These are phyloP conservation scores for Oehlia diaphana DNA, from an alignment of 192 early-diverging fungal species.

Conservation along the genomic window DNA sequence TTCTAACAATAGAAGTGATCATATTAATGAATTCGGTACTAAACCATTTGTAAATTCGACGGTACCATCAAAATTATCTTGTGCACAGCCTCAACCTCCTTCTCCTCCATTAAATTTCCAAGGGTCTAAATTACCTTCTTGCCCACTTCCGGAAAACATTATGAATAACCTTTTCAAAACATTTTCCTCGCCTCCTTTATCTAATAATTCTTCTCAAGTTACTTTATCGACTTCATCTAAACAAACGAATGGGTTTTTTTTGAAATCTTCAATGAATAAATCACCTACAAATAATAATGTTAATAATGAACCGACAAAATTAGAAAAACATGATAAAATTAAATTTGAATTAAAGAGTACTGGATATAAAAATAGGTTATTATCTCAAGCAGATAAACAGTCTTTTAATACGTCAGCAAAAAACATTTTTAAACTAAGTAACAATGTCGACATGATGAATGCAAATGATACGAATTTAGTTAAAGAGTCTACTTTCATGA, in stretches of 20 bases:
- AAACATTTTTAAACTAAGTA: neutral
- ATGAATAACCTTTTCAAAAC: neutral
- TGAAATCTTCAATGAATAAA: neutral
- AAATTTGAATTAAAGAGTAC: neutral
- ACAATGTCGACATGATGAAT: too few species aligned
- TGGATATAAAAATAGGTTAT: neutral
- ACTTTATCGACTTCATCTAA: too few species aligned
- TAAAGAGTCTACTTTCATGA: neutral
- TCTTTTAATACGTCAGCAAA: neutral
- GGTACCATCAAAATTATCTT: neutral
- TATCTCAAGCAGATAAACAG: too few species aligned
- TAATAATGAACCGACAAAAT: neutral
- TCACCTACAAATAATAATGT: neutral
- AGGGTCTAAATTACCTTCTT: neutral
- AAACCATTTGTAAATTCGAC: neutral
- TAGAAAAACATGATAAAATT: neutral
- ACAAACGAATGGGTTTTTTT: neutral
- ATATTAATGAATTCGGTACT: neutral
- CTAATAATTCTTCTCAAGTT: neutral
- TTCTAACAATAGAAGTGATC: neutral
- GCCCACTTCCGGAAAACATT: neutral
- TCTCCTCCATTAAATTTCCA: neutral
- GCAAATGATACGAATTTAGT: neutral
- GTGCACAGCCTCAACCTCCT: neutral
- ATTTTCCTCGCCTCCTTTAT: neutral